Evolutionary conservation across 2,329 filamentous ascomycete species (phyloP), one percentile per base, ranked within the genome.

Genomic region (Chaetothyriales sp.): DNA sequence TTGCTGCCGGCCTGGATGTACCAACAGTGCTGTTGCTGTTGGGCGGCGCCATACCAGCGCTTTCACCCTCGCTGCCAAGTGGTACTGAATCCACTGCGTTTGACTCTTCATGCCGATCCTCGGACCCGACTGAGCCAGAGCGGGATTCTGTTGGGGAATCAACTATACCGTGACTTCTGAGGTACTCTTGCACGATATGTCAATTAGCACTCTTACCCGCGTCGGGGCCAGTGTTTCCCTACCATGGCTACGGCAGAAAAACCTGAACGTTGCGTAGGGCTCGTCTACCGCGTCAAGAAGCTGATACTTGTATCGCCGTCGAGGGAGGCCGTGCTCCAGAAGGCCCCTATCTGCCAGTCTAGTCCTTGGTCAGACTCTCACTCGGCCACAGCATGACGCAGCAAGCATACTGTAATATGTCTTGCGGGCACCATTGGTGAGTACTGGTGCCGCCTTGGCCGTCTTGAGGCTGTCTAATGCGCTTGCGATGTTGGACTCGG

Each of bases 241-340:
- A 54, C 54, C 54, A 47, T 49, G 40, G 43, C 50, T 50, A n/a
- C 57, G 54, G 46, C 48, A 60, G 20, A 54, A 55, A 50, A 60
- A 61, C 13, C 66, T 62, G 54, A 77, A 74, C 1, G 62, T 70
- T 3, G 65, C 72, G 54, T 72, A 75, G 2, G 74, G 74, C 56
- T 66, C 60, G 56, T 76, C 71, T 5, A 70, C 49, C 1, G 73
- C 66, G 59, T 77, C 73, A 18, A 75, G 61, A 18, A 77, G 66
- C 1, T 72, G 69, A 49, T 74, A 76, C 49, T 67, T 69, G 61
- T 76, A 77, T 18, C 57, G 55, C 47, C 51, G 51, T 18, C 53
- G 52, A 29, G 51, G 58, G 25, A 55, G 47, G 18, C 47, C 52
- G 18, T 53, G 53, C 20, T 60, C 58, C 15, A 60, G 53, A 18